A percentile compares a stretch with the other conserved stretches of the same genome.
These are phyloP conservation scores for Avena eriantha DNA, from an alignment of 176 grass and related monocot species.

Conservation along the genomic window DNA sequence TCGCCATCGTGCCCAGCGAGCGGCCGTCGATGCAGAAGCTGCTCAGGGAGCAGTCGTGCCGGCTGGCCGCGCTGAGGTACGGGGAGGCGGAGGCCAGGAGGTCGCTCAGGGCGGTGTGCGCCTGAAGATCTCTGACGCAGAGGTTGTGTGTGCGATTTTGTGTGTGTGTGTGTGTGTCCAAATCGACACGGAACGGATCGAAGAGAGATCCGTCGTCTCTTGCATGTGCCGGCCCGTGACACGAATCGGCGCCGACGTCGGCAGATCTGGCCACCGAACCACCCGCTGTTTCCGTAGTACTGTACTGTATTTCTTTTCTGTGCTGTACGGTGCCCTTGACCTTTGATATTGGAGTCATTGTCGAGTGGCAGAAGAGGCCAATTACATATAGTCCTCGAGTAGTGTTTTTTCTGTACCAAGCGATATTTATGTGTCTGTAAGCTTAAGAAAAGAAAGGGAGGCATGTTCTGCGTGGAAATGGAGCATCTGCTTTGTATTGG, in stretches of 20 bases:
- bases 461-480: not conserved
- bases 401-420: slow-evolving; percentile 26
- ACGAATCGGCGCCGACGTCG: slow-evolving; percentile 30
- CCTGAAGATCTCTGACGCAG: slow-evolving; percentile 45
- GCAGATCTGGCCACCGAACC: slow-evolving; percentile 18
- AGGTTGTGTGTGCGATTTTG: not conserved
- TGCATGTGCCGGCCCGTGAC: slow-evolving; percentile 5
- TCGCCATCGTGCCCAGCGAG: slow-evolving; percentile 74
- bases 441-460: not conserved
- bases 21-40: slow-evolving; percentile 63
- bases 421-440: slow-evolving; percentile 21
- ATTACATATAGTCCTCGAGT: slow-evolving; percentile 35
- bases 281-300: not conserved
- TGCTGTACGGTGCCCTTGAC: slow-evolving; percentile 45
- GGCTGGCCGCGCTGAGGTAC: slow-evolving; percentile 59
- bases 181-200: slow-evolving; percentile 20
- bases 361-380: slow-evolving; percentile 49
- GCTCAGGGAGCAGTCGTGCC: slow-evolving; percentile 85
- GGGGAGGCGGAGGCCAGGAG: slow-evolving; percentile 40
- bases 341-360: slow-evolving; percentile 38
- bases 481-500: not conserved
- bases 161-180: not conserved
- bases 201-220: not conserved
- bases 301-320: not conserved
- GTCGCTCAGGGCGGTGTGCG: slow-evolving; percentile 47